Evolutionary conservation across 495 filamentous ascomycete species (phyloP), one percentile per base, ranked within the genome.

Genomic region (Penicilliopsis zonata): DNA sequence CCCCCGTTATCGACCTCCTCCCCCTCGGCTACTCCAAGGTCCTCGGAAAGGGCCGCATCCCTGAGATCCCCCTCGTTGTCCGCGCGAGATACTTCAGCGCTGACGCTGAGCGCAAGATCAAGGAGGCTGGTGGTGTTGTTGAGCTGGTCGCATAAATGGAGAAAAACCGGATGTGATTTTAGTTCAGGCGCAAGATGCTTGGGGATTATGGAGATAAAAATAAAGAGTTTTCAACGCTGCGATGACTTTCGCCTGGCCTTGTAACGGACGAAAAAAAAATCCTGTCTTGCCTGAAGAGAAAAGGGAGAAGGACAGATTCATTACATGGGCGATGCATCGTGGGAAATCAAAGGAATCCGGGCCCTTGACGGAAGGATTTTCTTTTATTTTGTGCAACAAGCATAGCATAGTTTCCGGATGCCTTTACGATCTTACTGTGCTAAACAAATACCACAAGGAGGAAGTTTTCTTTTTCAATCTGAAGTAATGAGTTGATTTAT

Each of bases 51-150:
- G 86, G 86, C 56, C 71, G 85, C 49, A 64, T 94, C 44, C 86
- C 86, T 40, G 65, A 83, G 44, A 67, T 92, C 45, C 86, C 86
- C 33, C 48, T 94, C 48, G 79, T 94, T 46, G 82, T 94, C 51
- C 79, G 82, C 55, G 86, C 86, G 40, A 65, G 86, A 50, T 92
- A 80, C 61, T 76, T 94, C 63, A 85, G 78, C 67, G 74, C 76
- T 56, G 69, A 85, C 53, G 86, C 86, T 40, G 86, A 94, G 76
- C 66, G 75, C 65, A 94, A 94, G 76, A 94, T 94, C 67, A 87
- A 82, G 57, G 86, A 82, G 53, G 82, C 82, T 56, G 86, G 86
- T 59, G 86, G 86, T 57, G 74, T 92, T 49, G 71, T 90, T 42
- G 83, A 94, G 68, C 65, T 94, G 53, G 85, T 94, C 46, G 84